Evolutionary conservation across 768 basidiomycete species (phyloP).

Genomic region (Jaapia argillacea): DNA sequence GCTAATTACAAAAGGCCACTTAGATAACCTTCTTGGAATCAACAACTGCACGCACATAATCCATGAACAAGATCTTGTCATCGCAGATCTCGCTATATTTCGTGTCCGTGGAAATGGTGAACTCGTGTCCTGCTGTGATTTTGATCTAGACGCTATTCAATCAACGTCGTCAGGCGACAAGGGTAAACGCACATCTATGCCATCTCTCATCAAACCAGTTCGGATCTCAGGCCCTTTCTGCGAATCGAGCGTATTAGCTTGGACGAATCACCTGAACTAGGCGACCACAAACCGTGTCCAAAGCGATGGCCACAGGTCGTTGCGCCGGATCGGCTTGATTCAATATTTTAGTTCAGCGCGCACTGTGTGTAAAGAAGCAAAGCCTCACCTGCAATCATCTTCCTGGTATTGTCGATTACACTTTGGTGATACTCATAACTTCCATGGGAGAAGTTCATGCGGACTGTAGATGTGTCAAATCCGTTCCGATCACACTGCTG

Average conservation of each 20-base stretch:
- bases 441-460: constrained; percentile 99
- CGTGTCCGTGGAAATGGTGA: constrained; percentile 78
- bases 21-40: constrained; percentile 2
- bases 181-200: constrained; percentile 61
- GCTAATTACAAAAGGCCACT: constrained; percentile 28
- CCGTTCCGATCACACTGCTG: neutral
- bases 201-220: constrained; percentile 85
- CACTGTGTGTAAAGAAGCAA: constrained; percentile 1
- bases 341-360: constrained; percentile 5
- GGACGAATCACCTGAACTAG: neutral
- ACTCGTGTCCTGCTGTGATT: constrained; percentile 88
- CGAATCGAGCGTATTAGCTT: constrained; percentile 1
- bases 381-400: constrained; percentile 63
- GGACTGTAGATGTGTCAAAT: constrained; percentile 44
- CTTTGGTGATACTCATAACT: constrained; percentile 98
- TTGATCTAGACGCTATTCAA: constrained; percentile 40
- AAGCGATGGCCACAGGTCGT: constrained; percentile 92
- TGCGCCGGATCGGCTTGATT: constrained; percentile 54
- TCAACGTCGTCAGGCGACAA: neutral
- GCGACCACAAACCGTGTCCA: constrained; percentile 73
- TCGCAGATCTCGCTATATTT: constrained; percentile 73
- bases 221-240: constrained; percentile 99
- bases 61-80: constrained; percentile 81
- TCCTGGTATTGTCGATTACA: constrained; percentile 95
- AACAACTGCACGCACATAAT: constrained; percentile 61